A percentile compares a stretch with the other conserved stretches of the same genome.
Conservation (phyloP, 2,329 filamentous ascomycete genomes). For the Talaromyces sp. region DNA sequence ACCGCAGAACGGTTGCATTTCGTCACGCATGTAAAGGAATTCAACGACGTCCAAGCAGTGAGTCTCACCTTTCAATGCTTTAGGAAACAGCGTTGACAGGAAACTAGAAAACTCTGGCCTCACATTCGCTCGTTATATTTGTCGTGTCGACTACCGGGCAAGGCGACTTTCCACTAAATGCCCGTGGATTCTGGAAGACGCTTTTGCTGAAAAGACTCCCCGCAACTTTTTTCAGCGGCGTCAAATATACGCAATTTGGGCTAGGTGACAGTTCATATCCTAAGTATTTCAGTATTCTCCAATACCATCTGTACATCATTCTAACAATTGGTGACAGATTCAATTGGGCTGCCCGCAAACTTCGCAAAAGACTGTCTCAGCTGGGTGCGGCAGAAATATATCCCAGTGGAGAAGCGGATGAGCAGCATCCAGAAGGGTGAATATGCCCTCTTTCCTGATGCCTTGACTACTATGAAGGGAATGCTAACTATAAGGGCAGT, state of each 20-base stretch:
- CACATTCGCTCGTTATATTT: conserved; percentile 56
- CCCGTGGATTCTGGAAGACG: conserved; percentile 76
- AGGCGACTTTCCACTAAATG: conserved; percentile 85
- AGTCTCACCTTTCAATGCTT: neutral
- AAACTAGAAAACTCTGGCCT: conserved; percentile 32
- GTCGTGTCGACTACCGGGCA: conserved; percentile 90
- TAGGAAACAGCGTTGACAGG: neutral
- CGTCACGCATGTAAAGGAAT: conserved; percentile 67
- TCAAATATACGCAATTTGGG: conserved; percentile 82
- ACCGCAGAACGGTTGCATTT: conserved; percentile 76
- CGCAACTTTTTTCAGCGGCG: conserved; percentile 61
- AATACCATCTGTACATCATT: too few species aligned
- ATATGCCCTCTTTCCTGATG: conserved; percentile 27
- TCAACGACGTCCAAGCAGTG: conserved; percentile 74
- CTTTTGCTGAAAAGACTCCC: conserved; percentile 75
- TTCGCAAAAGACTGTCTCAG: conserved; percentile 78
- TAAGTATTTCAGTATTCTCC: conserved; percentile 57
- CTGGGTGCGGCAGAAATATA: conserved; percentile 76
- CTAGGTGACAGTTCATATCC: conserved; percentile 92
- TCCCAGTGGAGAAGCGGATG: conserved; percentile 80
- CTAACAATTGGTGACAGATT: conserved; percentile 53
- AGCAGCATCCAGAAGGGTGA: conserved; percentile 88
- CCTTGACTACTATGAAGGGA: neutral
- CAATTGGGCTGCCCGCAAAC: conserved; percentile 87
- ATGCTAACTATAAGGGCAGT: conserved; percentile 42